Evolutionary conservation across 768 basidiomycete genomes (phyloP).

Genomic region (Jaapia argillacea): DNA sequence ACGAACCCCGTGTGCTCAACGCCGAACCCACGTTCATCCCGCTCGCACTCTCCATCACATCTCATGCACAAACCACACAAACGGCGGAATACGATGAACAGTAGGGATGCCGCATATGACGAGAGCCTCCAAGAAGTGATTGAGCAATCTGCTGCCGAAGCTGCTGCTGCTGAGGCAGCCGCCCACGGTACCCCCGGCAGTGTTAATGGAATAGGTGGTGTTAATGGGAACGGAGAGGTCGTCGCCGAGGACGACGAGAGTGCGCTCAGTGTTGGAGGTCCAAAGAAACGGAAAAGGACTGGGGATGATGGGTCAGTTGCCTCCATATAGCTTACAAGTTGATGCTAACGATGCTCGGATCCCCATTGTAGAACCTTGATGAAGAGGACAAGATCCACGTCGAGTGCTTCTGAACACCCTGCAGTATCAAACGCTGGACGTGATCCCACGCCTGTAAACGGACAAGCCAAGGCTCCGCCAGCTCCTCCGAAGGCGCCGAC

Average conservation of each 20-base stretch:
- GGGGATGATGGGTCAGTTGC: slow-evolving; percentile 62
- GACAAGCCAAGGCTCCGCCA: slow-evolving; percentile 12
- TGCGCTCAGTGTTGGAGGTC: slow-evolving; percentile 34
- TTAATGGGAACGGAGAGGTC: slow-evolving; percentile 14
- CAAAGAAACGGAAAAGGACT: slow-evolving; percentile 63
- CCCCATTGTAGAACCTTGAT: slow-evolving; percentile 22
- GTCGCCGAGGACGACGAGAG: slow-evolving; percentile 38
- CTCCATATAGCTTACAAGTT: slow-evolving; percentile 1
- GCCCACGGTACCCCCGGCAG: slow-evolving; percentile 22
- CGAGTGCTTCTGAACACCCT: slow-evolving; percentile 53
- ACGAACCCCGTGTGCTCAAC: too few relatives aligned
- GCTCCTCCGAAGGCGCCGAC: slow-evolving; percentile 12
- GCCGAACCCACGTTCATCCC: slow-evolving; percentile 45
- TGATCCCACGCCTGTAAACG: slow-evolving; percentile 29
- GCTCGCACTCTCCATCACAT: slow-evolving; percentile 62
- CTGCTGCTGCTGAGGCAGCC: slow-evolving; percentile 36
- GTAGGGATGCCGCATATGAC: slow-evolving; percentile 88
- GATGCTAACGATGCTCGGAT: neutral
- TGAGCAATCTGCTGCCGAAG: slow-evolving; percentile 65
- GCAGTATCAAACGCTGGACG: slow-evolving; percentile 27
- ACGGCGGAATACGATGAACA: slow-evolving; percentile 96
- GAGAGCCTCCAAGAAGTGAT: slow-evolving; percentile 75
- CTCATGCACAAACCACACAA: slow-evolving; percentile 61
- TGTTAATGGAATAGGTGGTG: slow-evolving; percentile 20
- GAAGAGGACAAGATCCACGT: slow-evolving; percentile 73